Base-by-base conservation (phyloP, 148 eudicot genomes). In the Gaultheria prostrata region DNA sequence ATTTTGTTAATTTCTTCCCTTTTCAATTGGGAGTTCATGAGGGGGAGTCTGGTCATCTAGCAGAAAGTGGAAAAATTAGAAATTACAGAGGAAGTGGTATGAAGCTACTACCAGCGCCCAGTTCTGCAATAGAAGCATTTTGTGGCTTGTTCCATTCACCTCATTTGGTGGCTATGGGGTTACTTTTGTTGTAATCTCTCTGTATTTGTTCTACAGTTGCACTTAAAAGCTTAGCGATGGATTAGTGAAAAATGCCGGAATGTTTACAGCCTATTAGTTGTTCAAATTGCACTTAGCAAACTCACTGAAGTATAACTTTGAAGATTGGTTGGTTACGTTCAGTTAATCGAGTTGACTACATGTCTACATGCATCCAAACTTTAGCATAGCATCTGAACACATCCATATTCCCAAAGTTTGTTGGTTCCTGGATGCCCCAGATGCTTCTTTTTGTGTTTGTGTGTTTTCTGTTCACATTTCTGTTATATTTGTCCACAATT, bases 181-280 rank as follows among this genome's bases (percentile, higher is more conserved):
- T 20, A 28, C 26, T 33, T 39, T 61, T 21, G 13, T 15, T 32
- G n/a, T 18, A 30, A 3, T 61, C 35, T 12, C 53, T 11, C 15
- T 65, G 11, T 21, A 18, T 76, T 45, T 17, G 46, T 75, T 57
- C 17, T 61, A 65, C 24, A 28, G 20, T 43, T 82, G 24, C 48
- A 83, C 35, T 48, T 30, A 61, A 46, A 32, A 63, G 56, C 30
- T 9, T 63, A n/a, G 11, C 7, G 2, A 28, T 77, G 72, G 32
- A 26, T 0, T 26, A 63, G 46, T 14, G 10, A 21, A 59, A 45
- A 79, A 57, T 56, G 43, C 30, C 43, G 18, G 63, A 50, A 70
- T 81, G n/a, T 43, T 46, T 83, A 61, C 65, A 15, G 75, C 50
- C 57, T 48, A 76, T 53, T 39, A 74, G 30, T 73, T 32, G 51